phyloP scores from a whole-genome alignment of 139 green algal genomes.

The Chlamydomonas sp. region DNA sequence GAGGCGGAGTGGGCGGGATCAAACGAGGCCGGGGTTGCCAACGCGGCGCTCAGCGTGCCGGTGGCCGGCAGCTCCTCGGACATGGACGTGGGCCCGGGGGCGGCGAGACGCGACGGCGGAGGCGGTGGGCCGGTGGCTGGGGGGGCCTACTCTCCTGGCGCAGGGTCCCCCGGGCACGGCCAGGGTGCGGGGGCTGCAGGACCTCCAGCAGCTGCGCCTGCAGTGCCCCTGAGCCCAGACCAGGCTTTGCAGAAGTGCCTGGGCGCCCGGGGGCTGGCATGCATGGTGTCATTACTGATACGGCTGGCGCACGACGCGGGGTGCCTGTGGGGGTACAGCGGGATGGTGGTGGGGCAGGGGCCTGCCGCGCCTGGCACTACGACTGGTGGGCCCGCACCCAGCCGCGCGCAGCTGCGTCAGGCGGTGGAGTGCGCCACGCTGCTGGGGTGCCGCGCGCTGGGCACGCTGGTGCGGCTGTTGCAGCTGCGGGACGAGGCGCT shows the following conservation, averaged over 20 bases:
- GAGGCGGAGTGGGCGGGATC: background rate
- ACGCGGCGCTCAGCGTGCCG: background rate
- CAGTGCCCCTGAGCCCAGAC: background rate
- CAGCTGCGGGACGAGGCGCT: slow-evolving; percentile 13
- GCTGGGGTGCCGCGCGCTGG: slow-evolving; percentile 43
- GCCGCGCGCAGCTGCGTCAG: background rate
- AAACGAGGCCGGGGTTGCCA: no score
- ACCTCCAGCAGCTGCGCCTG: background rate
- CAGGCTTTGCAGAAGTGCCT: background rate
- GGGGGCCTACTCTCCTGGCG: no score
- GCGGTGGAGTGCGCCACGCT: background rate
- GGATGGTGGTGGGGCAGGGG: background rate
- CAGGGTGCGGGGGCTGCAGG: background rate
- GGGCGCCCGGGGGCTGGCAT: background rate
- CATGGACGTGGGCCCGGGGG: background rate
- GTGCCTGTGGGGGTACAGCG: slow-evolving; percentile 33
- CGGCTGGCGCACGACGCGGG: slow-evolving; percentile 25
- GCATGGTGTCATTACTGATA: slow-evolving; percentile 41
- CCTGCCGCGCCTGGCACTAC: background rate
- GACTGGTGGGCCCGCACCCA: background rate
- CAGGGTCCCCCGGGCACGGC: background rate
- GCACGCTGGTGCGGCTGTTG: slow-evolving; percentile 32
- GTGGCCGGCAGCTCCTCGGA: background rate
- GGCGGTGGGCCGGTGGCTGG: background rate
- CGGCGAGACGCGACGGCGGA: background rate